Evolutionary conservation across 73 alveolate species (phyloP).

Genomic region (Paramecium caudatum): DNA sequence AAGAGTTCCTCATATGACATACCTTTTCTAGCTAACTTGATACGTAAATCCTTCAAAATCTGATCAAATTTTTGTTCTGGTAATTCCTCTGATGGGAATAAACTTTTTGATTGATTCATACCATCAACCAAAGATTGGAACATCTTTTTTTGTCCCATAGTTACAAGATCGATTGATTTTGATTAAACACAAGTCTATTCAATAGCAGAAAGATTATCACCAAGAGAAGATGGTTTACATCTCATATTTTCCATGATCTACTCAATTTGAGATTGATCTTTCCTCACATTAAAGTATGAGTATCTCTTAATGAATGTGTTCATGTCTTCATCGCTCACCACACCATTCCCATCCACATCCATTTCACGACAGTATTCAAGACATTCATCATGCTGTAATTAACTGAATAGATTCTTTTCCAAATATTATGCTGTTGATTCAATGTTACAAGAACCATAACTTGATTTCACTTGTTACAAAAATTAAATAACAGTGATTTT

Average conservation of each 20-base stretch:
- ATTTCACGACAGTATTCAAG: constrained; percentile 65
- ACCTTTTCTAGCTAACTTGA: constrained; percentile 64
- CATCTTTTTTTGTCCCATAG: constrained; percentile 51
- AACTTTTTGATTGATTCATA: constrained; percentile 62
- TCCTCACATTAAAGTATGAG: constrained; percentile 62
- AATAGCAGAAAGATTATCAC: not conserved
- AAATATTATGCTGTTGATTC: constrained; percentile 54
- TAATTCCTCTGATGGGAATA: constrained; percentile 73
- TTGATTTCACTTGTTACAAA: constrained; percentile 64
- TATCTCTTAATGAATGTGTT: constrained; percentile 66
- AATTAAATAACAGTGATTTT: constrained; percentile 48
- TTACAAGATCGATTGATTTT: constrained; percentile 43
- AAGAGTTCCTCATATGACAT: constrained; percentile 77
- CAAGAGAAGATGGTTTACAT: not conserved
- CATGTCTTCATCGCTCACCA: constrained; percentile 70
- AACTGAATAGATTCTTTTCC: not conserved
- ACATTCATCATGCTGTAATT: constrained; percentile 63
- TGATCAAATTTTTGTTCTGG: constrained; percentile 70
- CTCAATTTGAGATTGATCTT: constrained; percentile 49
- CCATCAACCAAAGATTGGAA: constrained; percentile 61
- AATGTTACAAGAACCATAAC: constrained; percentile 52
- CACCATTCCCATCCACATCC: constrained; percentile 77
- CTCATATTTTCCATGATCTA: constrained; percentile 1
- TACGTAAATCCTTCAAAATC: constrained; percentile 73
- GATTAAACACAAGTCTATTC: constrained; percentile 36